Evolutionary conservation across 148 eudicot species (phyloP).

Genomic region (Simmondsia chinensis): DNA sequence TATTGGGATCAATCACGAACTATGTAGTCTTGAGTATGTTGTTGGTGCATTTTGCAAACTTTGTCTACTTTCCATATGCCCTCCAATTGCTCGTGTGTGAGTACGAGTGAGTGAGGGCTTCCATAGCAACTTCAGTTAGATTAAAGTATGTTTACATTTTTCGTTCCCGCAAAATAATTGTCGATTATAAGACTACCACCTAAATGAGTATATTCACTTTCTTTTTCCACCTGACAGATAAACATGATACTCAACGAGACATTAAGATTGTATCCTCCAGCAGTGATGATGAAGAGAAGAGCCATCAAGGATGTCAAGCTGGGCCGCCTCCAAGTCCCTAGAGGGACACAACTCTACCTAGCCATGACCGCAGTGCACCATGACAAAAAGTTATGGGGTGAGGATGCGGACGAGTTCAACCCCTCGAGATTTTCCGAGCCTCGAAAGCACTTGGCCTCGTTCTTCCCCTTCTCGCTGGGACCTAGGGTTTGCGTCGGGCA

Average conservation of each 20-base stretch:
- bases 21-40: no score
- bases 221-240: constrained; percentile 29
- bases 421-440: constrained; percentile 46
- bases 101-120: no score
- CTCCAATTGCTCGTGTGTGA: no score
- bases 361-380: constrained; percentile 73
- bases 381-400: constrained; percentile 58
- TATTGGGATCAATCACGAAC: no score
- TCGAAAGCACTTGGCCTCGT: constrained; percentile 45
- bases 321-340: constrained; percentile 36
- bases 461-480: constrained; percentile 66
- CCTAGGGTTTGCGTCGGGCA: constrained; percentile 67
- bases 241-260: constrained; percentile 60
- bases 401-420: constrained; percentile 63
- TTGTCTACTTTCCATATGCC: no score
- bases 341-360: constrained; percentile 41
- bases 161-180: no score
- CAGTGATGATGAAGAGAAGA: constrained; percentile 42
- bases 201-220: no score
- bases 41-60: no score
- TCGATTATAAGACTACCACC: no score
- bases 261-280: constrained; percentile 69
- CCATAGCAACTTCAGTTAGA: no score
- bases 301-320: constrained; percentile 26
- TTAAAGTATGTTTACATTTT: no score